phyloP scores from a whole-genome alignment of 2,329 filamentous ascomycete species.

The Nannizzia gypsea region DNA sequence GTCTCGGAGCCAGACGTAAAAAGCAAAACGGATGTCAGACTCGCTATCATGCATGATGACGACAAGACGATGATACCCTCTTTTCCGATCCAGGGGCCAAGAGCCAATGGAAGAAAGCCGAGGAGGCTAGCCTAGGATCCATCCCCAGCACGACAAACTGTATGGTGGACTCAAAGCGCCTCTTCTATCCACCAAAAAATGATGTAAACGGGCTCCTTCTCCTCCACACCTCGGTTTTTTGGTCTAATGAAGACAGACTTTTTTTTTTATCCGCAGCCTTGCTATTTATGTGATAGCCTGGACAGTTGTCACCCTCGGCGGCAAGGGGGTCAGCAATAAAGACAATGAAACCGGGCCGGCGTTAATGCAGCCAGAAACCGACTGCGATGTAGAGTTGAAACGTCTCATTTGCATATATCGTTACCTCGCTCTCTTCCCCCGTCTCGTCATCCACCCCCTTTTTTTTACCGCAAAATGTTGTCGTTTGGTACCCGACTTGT shows the following conservation, averaged over 20 bases:
- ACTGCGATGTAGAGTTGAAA: not conserved
- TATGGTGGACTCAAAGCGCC: not conserved
- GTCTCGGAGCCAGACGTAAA: not conserved
- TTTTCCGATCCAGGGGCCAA: constrained; percentile 2
- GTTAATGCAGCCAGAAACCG: not conserved
- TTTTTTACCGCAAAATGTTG: not conserved
- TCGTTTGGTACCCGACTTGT: not conserved
- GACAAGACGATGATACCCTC: constrained; percentile 11
- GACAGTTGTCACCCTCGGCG: not conserved
- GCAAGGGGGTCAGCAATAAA: not conserved
- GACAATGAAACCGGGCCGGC: not conserved
- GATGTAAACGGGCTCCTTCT: not conserved
- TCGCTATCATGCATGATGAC: constrained; percentile 10
- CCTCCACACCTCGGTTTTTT: constrained; percentile 2
- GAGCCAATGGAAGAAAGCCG: constrained; percentile 2
- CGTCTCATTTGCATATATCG: not conserved
- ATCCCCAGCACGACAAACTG: not conserved
- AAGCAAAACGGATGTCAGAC: constrained; percentile 1
- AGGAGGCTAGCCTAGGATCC: not conserved
- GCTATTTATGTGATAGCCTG: not conserved
- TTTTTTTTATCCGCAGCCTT: not conserved
- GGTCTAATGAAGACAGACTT: not conserved
- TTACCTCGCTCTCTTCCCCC: not conserved
- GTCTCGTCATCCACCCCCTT: not conserved
- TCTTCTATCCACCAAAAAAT: not conserved